Evolutionary conservation across 2,329 filamentous ascomycete species (phyloP).

Genomic region (Dothiorella sarmentorum): DNA sequence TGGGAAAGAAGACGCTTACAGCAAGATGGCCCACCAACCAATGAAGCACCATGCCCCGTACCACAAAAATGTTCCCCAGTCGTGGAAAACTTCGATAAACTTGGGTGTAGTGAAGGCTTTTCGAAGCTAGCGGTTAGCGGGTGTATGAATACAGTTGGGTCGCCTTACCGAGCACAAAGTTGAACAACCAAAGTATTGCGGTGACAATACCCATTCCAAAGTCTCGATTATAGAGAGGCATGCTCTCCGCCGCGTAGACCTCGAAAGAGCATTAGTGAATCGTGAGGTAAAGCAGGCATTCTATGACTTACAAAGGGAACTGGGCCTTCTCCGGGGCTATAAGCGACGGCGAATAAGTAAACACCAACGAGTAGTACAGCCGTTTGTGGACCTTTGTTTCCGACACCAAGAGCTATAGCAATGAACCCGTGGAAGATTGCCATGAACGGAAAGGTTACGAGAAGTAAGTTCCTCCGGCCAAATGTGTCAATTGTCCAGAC

Average conservation of each 20-base stretch:
- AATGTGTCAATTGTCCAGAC: conserved; percentile 43
- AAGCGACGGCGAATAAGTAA: conserved; percentile 52
- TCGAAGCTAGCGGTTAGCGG: accelerated
- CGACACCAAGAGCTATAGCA: conserved; percentile 38
- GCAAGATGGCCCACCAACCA: conserved; percentile 46
- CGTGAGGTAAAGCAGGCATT: neutral
- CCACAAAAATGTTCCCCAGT: conserved; percentile 54
- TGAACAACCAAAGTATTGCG: conserved; percentile 57
- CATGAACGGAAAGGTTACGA: conserved; percentile 48
- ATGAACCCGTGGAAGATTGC: conserved; percentile 49
- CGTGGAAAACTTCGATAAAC: conserved; percentile 40
- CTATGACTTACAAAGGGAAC: conserved; percentile 34
- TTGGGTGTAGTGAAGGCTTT: conserved; percentile 47
- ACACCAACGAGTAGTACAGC: conserved; percentile 32
- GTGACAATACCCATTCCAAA: conserved; percentile 45
- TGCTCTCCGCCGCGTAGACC: conserved; percentile 34
- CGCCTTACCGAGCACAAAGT: conserved; percentile 48
- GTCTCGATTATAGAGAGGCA: conserved; percentile 46
- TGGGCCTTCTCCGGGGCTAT: conserved; percentile 44
- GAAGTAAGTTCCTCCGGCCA: conserved; percentile 40
- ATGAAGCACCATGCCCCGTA: conserved; percentile 54
- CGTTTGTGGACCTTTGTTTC: conserved; percentile 22
- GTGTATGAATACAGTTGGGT: conserved; percentile 34
- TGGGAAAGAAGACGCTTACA: conserved; percentile 31
- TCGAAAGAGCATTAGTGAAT: neutral